Base-by-base conservation (phyloP, 805 yeast genomes). In the Cyberlindnera misumaiensis region DNA sequence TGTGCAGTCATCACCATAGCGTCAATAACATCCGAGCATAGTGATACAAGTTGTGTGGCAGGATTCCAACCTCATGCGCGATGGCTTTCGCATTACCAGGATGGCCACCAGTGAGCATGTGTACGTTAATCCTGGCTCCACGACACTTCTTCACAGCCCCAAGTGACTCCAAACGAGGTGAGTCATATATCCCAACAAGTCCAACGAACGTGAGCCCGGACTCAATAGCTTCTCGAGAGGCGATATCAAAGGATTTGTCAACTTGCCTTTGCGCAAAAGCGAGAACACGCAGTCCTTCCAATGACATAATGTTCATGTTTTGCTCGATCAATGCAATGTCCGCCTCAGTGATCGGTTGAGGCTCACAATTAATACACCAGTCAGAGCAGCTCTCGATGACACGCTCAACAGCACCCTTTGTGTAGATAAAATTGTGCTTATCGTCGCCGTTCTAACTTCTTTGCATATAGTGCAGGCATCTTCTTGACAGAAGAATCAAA, bases 71-170 rank as follows among this genome's bases (percentile, higher is more conserved):
- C 56, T 83, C 88, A 56, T 77, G 80, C n/a, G 90, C 89, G 64
- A 83, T 83, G 4, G 89, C 86, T 41, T 67, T 65, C 13, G 90
- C 90, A 31, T 90, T 83, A 28, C 80, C 80, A 9, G 82, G 83
- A 51, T 80, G 87, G 55, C 83, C 90, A 46, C 90, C 90, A 15
- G 90, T 83, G 30, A 83, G 70, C 90, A 83, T 83, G 49, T 78
- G 86, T 32, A 83, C 89, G 46, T 78, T 75, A 48, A 83, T 78
- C 43, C 90, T 90, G 12, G 90, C 90, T 34, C 58, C 65, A 53
- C 80, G 87, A 58, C 89, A 82, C 43, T 63, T 58, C 49, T 71
- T 72, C 17, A 83, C 89, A 6, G 84, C 73, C 11, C 65, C 72
- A 10, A 75, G 73, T 12, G 86, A 75, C 62, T 83, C 89, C 11